A percentile compares a stretch with the other conserved stretches of the same genome.
Conservation (phyloP, 371 early-diverging fungal genomes). For the Mortierella sp. region DNA sequence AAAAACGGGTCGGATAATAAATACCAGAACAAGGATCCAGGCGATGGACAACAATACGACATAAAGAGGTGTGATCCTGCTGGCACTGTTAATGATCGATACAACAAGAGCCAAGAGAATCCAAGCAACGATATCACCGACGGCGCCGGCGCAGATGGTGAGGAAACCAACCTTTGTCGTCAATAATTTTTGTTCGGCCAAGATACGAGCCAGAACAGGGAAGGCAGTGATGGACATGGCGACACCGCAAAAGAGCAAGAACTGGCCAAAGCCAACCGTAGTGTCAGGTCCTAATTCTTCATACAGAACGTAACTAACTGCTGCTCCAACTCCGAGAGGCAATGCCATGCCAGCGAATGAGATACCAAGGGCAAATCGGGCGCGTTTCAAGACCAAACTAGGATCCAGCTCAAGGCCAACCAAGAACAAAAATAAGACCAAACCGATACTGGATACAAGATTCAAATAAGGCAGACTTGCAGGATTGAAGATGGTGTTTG, state of each 20-base stretch:
- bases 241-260: constrained; percentile 86
- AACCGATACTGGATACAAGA: constrained; percentile 85
- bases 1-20: constrained; percentile 71
- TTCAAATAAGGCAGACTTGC: constrained; percentile 75
- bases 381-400: constrained; percentile 61
- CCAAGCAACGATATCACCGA: constrained; percentile 94
- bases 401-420: constrained; percentile 87
- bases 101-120: constrained; percentile 84
- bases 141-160: constrained; percentile 88
- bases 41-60: constrained; percentile 74
- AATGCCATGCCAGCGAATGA: constrained; percentile 79
- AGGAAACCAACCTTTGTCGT: constrained; percentile 85
- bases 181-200: constrained; percentile 87
- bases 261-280: constrained; percentile 72
- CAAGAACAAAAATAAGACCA: constrained; percentile 91
- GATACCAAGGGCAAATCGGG: constrained; percentile 63
- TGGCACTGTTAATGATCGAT: constrained; percentile 76
- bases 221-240: constrained; percentile 95
- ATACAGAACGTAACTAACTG: constrained; percentile 77
- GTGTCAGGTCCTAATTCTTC: constrained; percentile 61
- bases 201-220: constrained; percentile 93
- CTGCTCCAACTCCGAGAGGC: constrained; percentile 81
- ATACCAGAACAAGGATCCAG: constrained; percentile 72
- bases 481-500: constrained; percentile 70
- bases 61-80: constrained; percentile 76